Base-by-base conservation (phyloP, 2,329 filamentous ascomycete genomes). In the Clonostachys rosea region DNA sequence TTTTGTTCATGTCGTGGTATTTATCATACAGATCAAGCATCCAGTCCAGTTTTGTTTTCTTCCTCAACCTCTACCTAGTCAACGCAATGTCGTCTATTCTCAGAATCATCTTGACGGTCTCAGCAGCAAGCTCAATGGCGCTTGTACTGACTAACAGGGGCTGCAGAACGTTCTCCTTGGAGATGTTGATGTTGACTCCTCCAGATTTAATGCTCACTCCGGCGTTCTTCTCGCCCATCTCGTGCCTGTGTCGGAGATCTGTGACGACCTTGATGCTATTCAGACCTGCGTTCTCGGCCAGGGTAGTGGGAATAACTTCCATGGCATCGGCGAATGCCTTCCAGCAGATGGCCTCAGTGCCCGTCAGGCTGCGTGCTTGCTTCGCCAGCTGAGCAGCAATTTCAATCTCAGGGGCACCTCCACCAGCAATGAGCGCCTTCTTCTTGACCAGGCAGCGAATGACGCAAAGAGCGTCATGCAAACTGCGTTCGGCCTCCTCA, bases 241-340 rank as follows among this genome's bases (percentile, higher is more conserved):
- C 94, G 70, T 99, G 94, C 60, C 91, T 84, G 71, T 96, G 91
- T 63, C 94, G 82, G 62, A 99, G 74, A 60, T 97, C 94, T 24
- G 94, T 99, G 42, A 99, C 94, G 30, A 99, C 94, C 74, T 95
- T 96, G 79, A 99, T 99, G 66, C 89, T 92, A 78, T 99, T 99
- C 53, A 99, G 77, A 44, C 94, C 94, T 1, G 94, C 94, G 59
- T 99, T 99, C 74, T 99, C 94, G 1, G 94, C 95, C 56, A 99
- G 77, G 2, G 94, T 99, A 34, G 92, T 96, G 13, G 95, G 94
- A 47, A 99, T 89, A 40, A 99, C 89, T 72, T 99, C 94, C 75
- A 99, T 87, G 8, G 94, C 94, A 54, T 99, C 92, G 2, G 95
- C 94, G 63, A 99, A 99, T 1, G 92, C 92, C 74, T 96, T 97